Percentiles rank a stretch among this genome's conserved stretches.
These are phyloP conservation scores for Talaromyces atroroseus DNA, from an alignment of 2,329 filamentous ascomycete species.

Conservation along the genomic window DNA sequence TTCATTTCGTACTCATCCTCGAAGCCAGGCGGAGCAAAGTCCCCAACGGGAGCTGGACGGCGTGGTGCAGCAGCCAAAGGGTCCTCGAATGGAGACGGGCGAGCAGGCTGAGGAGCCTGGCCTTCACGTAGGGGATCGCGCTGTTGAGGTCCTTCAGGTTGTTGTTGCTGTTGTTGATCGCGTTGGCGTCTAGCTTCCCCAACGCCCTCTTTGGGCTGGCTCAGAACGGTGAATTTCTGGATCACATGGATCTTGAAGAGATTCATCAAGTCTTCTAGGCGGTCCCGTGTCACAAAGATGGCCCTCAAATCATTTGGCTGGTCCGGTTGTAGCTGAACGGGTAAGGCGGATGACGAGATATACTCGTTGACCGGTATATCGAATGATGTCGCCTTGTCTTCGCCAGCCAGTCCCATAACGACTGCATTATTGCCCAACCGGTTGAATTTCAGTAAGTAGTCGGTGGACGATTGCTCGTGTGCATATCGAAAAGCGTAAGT, in stretches of 20 bases:
- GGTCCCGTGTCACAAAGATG: conserved; percentile 67
- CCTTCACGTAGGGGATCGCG: conserved; percentile 49
- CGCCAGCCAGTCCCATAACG: conserved; percentile 71
- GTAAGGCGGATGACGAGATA: conserved; percentile 58
- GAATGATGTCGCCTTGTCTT: conserved; percentile 74
- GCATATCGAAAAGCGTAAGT: conserved; percentile 78
- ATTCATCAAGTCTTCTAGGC: conserved; percentile 63
- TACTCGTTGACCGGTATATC: conserved; percentile 72
- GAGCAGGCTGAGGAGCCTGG: conserved; percentile 54
- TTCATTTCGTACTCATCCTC: conserved; percentile 89
- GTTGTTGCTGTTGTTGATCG: conserved; percentile 40
- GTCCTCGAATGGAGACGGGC: conserved; percentile 63
- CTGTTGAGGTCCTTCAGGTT: conserved; percentile 36
- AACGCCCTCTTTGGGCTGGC: conserved; percentile 72
- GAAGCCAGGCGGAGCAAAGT: conserved; percentile 82
- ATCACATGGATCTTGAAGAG: conserved; percentile 74
- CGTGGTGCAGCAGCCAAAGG: conserved; percentile 57
- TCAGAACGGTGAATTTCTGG: conserved; percentile 69
- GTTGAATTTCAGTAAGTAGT: conserved; percentile 75
- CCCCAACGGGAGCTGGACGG: conserved; percentile 61
- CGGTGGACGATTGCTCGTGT: conserved; percentile 78
- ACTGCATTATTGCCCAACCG: conserved; percentile 80
- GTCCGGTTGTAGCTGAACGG: conserved; percentile 39
- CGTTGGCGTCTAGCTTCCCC: conserved; percentile 48
- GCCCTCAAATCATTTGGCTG: conserved; percentile 39